Conservation (phyloP, 2,329 filamentous ascomycete species). For the Pezicula carpinea region DNA sequence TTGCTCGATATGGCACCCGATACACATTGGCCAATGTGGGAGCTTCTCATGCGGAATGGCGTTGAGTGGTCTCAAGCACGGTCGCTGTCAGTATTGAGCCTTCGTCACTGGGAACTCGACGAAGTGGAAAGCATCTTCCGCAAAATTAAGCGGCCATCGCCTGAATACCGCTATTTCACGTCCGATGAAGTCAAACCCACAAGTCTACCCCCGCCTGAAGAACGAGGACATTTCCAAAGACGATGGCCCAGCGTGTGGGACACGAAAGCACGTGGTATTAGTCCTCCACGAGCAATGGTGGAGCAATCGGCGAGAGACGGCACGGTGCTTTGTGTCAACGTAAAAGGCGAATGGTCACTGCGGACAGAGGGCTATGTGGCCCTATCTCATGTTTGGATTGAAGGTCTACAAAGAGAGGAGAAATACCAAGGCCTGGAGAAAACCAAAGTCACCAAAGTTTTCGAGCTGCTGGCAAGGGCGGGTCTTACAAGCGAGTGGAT, state of each 20-base stretch:
- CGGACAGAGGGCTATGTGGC: background rate
- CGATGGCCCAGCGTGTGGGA: background rate
- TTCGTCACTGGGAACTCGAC: background rate
- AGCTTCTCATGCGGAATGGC: background rate
- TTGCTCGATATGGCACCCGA: background rate
- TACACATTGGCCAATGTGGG: background rate
- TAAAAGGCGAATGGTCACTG: background rate
- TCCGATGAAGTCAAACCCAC: background rate
- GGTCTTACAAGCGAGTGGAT: slow-evolving; percentile 10
- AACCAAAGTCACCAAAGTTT: slow-evolving; percentile 2
- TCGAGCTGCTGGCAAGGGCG: slow-evolving; percentile 2
- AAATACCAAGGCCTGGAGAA: slow-evolving; percentile 5
- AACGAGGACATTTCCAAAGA: too few relatives aligned
- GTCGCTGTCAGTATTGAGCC: background rate
- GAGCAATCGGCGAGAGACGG: background rate
- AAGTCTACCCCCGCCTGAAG: background rate
- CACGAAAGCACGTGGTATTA: background rate
- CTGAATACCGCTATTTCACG: background rate
- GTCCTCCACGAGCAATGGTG: background rate
- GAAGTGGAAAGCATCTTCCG: background rate
- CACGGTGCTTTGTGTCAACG: background rate
- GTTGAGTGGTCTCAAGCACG: background rate
- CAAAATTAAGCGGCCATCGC: background rate
- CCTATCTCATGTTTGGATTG: slow-evolving; percentile 17
- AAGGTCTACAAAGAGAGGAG: slow-evolving; percentile 12